phyloP scores from a whole-genome alignment of 805 yeast genomes.

The Dipodascus geniculatus region DNA sequence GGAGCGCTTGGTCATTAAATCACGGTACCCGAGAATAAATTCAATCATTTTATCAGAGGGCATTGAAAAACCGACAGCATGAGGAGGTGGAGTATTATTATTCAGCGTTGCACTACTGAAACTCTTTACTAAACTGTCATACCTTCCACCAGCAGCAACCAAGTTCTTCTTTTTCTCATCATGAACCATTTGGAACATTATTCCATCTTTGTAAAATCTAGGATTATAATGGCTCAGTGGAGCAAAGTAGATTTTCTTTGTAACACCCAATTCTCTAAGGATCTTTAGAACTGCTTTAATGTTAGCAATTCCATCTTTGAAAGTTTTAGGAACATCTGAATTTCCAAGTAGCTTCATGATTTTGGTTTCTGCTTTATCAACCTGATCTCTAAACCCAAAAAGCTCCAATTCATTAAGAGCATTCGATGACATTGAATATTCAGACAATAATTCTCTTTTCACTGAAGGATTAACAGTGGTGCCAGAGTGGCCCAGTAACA shows the following conservation, averaged over 20 bases:
- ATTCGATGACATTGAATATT: conserved; percentile 68
- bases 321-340: conserved; percentile 46
- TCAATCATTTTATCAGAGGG: conserved; percentile 58
- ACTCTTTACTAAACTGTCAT: conserved; percentile 59
- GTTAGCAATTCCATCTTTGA: conserved; percentile 53
- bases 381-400: conserved; percentile 64
- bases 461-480: conserved; percentile 55
- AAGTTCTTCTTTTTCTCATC: conserved; percentile 36
- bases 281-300: conserved; percentile 46
- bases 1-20: conserved; percentile 10
- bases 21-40: conserved; percentile 29
- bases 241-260: conserved; percentile 46
- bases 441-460: conserved; percentile 41
- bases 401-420: conserved; percentile 69
- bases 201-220: conserved; percentile 63
- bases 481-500: conserved; percentile 66
- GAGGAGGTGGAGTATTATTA: conserved; percentile 23
- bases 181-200: conserved; percentile 80
- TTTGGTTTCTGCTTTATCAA: conserved; percentile 50
- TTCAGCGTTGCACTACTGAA: conserved; percentile 46
- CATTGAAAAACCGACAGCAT: conserved; percentile 80
- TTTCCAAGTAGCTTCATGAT: conserved; percentile 64
- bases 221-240: conserved; percentile 81
- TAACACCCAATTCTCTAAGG: conserved; percentile 47
- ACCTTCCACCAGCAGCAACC: conserved; percentile 90